A percentile compares a stretch with the other conserved stretches of the same genome.
Evolutionary conservation across 2,329 filamentous ascomycete species (phyloP).

Genomic region (Penicillium sp.): DNA sequence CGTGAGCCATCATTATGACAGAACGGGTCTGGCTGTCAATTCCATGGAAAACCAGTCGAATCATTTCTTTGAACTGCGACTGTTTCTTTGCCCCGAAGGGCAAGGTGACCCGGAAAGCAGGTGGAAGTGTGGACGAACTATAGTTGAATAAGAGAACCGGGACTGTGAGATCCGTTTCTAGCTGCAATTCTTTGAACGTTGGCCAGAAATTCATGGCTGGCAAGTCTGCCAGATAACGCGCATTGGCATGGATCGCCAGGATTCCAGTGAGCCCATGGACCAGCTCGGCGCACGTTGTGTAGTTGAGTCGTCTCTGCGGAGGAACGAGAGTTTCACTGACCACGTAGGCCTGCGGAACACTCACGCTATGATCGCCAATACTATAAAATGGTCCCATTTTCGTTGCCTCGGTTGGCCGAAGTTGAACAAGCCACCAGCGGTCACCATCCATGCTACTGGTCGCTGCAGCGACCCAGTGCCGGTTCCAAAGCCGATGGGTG

Average conservation of each 20-base stretch:
- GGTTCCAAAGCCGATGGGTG: conserved; percentile 49
- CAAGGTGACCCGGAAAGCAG: conserved; percentile 30
- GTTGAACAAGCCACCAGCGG: conserved; percentile 70
- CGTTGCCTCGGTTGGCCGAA: conserved; percentile 23
- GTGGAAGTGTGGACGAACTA: conserved; percentile 31
- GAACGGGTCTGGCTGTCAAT: conserved; percentile 35
- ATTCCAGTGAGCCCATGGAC: conserved; percentile 39
- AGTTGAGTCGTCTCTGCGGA: conserved; percentile 21
- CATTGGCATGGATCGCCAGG: conserved; percentile 41
- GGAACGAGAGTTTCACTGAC: conserved; percentile 32
- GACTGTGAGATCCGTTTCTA: conserved; percentile 33
- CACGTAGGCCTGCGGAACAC: conserved; percentile 29
- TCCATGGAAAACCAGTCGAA: conserved; percentile 42
- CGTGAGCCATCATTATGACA: conserved; percentile 39
- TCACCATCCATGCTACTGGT: conserved; percentile 71
- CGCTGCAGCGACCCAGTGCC: conserved; percentile 72
- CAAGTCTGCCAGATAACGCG: conserved; percentile 34
- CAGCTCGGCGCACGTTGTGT: conserved; percentile 35
- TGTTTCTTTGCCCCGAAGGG: conserved; percentile 29
- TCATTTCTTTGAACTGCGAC: conserved; percentile 34
- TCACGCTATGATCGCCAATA: conserved; percentile 16
- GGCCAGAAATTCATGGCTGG: conserved; percentile 31
- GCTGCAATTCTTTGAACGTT: conserved; percentile 30
- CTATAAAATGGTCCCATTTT: conserved; percentile 5
- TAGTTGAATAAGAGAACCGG: conserved; percentile 40